Conservation (phyloP, 192 early-diverging fungal species). For the Phlyctochytrium planicorne region DNA sequence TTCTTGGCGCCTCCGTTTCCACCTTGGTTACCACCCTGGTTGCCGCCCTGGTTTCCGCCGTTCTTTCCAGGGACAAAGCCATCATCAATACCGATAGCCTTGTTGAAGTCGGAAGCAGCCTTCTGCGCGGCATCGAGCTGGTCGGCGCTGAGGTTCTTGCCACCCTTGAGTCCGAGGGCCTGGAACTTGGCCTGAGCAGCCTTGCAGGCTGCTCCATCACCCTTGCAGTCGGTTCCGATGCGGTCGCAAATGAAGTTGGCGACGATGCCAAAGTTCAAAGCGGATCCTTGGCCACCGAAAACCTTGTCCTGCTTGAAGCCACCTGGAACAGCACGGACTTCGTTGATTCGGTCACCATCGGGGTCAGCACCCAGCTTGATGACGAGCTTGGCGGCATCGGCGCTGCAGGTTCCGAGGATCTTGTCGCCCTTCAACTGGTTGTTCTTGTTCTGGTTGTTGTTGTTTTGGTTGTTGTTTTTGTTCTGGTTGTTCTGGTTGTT, state of each 20-base stretch:
- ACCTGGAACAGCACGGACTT: conserved; percentile 28
- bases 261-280: conserved; percentile 34
- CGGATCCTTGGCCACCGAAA: conserved; percentile 31
- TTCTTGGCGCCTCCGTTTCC: conserved; percentile 1
- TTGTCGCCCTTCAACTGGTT: neutral
- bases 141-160: conserved; percentile 13
- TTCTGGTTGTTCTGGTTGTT: neutral
- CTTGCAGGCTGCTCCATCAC: conserved; percentile 20
- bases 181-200: neutral
- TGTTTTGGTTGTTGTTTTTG: neutral
- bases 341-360: conserved; percentile 22
- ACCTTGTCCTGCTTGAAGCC: neutral
- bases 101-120: conserved; percentile 28
- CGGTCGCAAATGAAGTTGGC: conserved; percentile 39
- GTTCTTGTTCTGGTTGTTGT: neutral
- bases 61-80: neutral
- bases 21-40: neutral
- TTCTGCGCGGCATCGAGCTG: conserved; percentile 7
- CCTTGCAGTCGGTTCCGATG: conserved; percentile 25
- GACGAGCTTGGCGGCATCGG: conserved; percentile 11
- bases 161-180: too few relatives aligned
- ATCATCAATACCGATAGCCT: conserved; percentile 1
- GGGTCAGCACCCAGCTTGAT: conserved; percentile 27
- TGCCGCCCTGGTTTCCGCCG: neutral
- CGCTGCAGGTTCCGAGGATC: conserved; percentile 14